These are phyloP conservation scores for Penicillium goetzii DNA, from an alignment of 495 filamentous ascomycete species.

Conservation along the genomic window DNA sequence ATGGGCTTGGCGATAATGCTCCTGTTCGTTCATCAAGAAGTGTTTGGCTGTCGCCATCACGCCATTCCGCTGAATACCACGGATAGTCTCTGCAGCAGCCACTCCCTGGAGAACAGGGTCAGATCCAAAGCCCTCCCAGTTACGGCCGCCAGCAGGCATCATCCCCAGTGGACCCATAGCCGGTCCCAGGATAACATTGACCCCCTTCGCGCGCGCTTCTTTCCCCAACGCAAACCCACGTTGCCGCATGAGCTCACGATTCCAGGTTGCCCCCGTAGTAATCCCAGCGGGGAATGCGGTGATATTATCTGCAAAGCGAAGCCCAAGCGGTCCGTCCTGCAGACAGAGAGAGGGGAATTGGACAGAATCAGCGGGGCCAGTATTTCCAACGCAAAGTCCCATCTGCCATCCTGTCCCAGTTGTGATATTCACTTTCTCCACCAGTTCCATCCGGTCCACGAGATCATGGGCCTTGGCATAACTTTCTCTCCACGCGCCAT, in stretches of 20 bases:
- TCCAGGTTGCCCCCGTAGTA: conserved; percentile 88
- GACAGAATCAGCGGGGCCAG: conserved; percentile 65
- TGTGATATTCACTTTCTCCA: conserved; percentile 94
- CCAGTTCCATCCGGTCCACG: conserved; percentile 80
- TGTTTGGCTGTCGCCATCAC: conserved; percentile 89
- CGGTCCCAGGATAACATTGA: conserved; percentile 78
- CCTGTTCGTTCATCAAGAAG: conserved; percentile 82
- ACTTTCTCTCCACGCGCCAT: conserved; percentile 70
- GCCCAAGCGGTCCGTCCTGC: conserved; percentile 86
- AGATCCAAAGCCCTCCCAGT: conserved; percentile 86
- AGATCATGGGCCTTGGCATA: conserved; percentile 81
- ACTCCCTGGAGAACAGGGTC: conserved; percentile 78
- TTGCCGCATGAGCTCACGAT: conserved; percentile 73
- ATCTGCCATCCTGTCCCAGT: conserved; percentile 92
- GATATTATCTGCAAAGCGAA: conserved; percentile 74
- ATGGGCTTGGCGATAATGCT: conserved; percentile 75
- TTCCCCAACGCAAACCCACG: conserved; percentile 68
- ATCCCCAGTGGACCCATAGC: conserved; percentile 78
- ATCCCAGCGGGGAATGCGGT: conserved; percentile 85
- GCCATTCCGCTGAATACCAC: conserved; percentile 76
- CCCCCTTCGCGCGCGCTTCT: conserved; percentile 71
- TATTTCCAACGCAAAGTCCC: conserved; percentile 91
- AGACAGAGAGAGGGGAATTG: conserved; percentile 85
- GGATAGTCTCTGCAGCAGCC: conserved; percentile 69
- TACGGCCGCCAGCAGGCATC: conserved; percentile 83